Evolutionary conservation across 202 grass and related monocot species (phyloP).

Genomic region (Saccharum hybrid): DNA sequence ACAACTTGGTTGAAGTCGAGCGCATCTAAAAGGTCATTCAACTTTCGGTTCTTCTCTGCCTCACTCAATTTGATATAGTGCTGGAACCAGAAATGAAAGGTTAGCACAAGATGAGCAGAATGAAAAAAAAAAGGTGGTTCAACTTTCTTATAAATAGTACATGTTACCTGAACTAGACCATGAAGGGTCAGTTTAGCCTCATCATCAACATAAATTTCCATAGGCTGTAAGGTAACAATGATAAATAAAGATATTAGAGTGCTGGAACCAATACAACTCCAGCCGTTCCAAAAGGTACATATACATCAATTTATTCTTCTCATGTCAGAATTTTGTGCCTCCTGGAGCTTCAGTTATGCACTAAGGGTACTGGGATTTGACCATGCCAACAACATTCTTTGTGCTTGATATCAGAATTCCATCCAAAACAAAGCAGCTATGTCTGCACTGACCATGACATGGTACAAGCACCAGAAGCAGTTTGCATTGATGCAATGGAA

Average conservation of each 20-base stretch:
- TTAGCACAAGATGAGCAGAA: not conserved
- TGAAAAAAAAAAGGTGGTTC: not conserved
- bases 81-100: constrained; percentile 42
- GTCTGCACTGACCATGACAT: constrained; percentile 14
- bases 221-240: constrained; percentile 88
- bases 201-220: constrained; percentile 98
- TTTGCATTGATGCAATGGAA: constrained; percentile 17
- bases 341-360: constrained; percentile 48
- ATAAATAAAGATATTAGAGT: constrained; percentile 69
- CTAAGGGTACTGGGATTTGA: constrained; percentile 31
- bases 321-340: constrained; percentile 25
- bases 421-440: constrained; percentile 27
- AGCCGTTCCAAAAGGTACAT: constrained; percentile 44
- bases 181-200: constrained; percentile 92
- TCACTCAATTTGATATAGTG: constrained; percentile 97
- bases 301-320: constrained; percentile 37
- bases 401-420: constrained; percentile 45
- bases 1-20: constrained; percentile 90
- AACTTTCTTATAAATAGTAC: not conserved
- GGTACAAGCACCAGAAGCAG: constrained; percentile 36
- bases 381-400: constrained; percentile 30
- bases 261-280: not conserved
- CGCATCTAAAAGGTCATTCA: constrained; percentile 95
- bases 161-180: constrained; percentile 85
- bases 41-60: constrained; percentile 92